Conservation (phyloP, 2,329 filamentous ascomycete species). For the Claviceps cyperi region DNA sequence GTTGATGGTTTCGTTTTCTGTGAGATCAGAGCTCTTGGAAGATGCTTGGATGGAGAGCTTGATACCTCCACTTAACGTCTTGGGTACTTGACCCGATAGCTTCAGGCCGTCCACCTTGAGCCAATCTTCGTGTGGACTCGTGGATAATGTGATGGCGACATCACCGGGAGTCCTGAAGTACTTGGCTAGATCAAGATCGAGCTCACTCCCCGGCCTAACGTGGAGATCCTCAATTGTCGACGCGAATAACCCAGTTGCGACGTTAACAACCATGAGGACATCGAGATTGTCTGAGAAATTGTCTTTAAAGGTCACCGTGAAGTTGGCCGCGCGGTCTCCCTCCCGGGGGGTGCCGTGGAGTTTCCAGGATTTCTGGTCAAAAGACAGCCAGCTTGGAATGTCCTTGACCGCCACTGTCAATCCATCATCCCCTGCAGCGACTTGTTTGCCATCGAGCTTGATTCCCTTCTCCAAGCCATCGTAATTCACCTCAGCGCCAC, state of each 20-base stretch:
- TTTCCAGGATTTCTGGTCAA: conserved; percentile 46
- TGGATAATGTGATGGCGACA: conserved; percentile 21
- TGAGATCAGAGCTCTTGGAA: conserved; percentile 18
- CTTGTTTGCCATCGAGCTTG: conserved; percentile 40
- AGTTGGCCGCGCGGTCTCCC: conserved; percentile 43
- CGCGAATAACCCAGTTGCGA: conserved; percentile 25
- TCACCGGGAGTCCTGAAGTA: conserved; percentile 27
- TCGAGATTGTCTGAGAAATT: conserved; percentile 43
- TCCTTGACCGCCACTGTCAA: conserved; percentile 37
- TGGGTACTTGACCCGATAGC: conserved; percentile 27
- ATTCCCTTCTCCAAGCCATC: conserved; percentile 35
- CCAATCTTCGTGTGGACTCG: conserved; percentile 27
- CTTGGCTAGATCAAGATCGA: conserved; percentile 27
- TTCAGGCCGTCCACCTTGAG: conserved; percentile 24
- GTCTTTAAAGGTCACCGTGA: conserved; percentile 48
- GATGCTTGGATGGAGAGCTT: conserved; percentile 17
- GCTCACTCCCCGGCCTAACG: conserved; percentile 24
- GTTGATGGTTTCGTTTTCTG: conserved; percentile 23
- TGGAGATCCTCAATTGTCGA: conserved; percentile 25
- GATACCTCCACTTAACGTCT: conserved; percentile 17
- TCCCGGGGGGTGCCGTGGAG: conserved; percentile 50
- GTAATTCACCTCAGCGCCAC: conserved; percentile 37
- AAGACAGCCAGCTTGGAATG: conserved; percentile 53
- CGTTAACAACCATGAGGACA: conserved; percentile 31
- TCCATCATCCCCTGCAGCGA: conserved; percentile 33